Evolutionary conservation across 2,329 filamentous ascomycete species (phyloP).

Genomic region (Alternaria ventricosa): DNA sequence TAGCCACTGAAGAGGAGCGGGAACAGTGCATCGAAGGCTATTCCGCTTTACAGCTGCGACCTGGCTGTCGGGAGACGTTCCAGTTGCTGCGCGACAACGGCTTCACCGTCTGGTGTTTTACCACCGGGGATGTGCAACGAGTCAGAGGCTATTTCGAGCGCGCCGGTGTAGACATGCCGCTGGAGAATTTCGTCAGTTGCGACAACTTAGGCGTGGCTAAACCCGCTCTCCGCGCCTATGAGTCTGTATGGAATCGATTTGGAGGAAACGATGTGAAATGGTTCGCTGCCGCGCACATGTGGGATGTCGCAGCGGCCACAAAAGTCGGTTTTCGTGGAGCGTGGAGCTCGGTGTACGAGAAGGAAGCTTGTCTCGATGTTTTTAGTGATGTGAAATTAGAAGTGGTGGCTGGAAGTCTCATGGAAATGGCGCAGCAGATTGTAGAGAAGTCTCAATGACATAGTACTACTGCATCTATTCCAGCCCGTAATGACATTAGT

Average conservation of each 20-base stretch:
- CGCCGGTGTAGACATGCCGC: slow-evolving; percentile 58
- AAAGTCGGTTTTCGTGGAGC: slow-evolving; percentile 49
- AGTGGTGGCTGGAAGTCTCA: slow-evolving; percentile 7
- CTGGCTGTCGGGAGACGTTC: slow-evolving; percentile 9
- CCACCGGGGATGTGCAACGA: slow-evolving; percentile 14
- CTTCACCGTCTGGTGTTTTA: slow-evolving; percentile 17
- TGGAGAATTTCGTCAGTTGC: slow-evolving; percentile 60
- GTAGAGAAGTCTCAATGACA: slow-evolving; percentile 14
- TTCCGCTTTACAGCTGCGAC: slow-evolving; percentile 8
- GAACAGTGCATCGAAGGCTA: slow-evolving; percentile 17
- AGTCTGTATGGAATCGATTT: slow-evolving; percentile 52
- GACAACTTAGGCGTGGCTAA: slow-evolving; percentile 58
- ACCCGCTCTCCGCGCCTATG: slow-evolving; percentile 57
- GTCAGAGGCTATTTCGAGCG: slow-evolving; percentile 61
- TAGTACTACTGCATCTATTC: background rate
- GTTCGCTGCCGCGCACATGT: slow-evolving; percentile 67
- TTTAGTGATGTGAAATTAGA: slow-evolving; percentile 15
- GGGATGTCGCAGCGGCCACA: slow-evolving; percentile 63
- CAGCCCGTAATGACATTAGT: background rate
- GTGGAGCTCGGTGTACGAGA: slow-evolving; percentile 16
- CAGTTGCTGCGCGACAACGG: slow-evolving; percentile 12
- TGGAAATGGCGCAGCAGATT: slow-evolving; percentile 13
- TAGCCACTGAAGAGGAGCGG: slow-evolving; percentile 11
- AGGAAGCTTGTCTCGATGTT: slow-evolving; percentile 14
- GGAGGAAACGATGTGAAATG: slow-evolving; percentile 53